A percentile compares a stretch with the other conserved stretches of the same genome.
Evolutionary conservation across 495 filamentous ascomycete genomes (phyloP).

Genomic region (Friedmanniomyces simplex): DNA sequence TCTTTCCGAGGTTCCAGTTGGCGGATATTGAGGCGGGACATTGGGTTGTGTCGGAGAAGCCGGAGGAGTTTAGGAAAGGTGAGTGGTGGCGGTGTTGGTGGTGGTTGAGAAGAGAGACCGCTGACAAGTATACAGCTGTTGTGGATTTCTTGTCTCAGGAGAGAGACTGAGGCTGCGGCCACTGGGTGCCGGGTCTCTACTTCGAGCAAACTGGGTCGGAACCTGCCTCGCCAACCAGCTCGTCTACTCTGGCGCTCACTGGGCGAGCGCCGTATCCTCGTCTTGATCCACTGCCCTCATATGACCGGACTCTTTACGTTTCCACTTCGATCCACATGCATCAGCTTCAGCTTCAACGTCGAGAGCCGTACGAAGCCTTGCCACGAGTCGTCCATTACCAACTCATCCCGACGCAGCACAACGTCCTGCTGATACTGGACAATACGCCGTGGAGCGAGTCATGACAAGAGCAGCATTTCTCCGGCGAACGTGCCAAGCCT

Average conservation of each 20-base stretch:
- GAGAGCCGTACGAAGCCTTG: no score
- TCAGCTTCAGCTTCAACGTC: no score
- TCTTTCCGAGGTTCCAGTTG: conserved; percentile 76
- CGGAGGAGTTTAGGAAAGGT: conserved; percentile 77
- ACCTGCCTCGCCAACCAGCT: no score
- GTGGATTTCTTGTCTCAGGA: conserved; percentile 47
- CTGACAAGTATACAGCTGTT: conserved; percentile 22
- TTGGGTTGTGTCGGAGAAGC: conserved; percentile 91
- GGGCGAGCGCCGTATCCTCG: no score
- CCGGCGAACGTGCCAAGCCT: neutral
- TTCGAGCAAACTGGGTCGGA: neutral
- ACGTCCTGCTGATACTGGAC: no score
- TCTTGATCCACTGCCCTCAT: no score
- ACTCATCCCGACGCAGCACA: no score
- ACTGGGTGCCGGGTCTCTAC: neutral
- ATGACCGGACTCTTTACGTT: no score
- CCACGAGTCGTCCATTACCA: no score
- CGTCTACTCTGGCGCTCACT: no score
- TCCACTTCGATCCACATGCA: no score
- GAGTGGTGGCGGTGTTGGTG: conserved; percentile 22
- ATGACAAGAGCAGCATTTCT: neutral
- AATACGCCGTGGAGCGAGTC: no score
- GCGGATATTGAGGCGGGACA: conserved; percentile 82
- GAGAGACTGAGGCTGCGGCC: conserved; percentile 35
- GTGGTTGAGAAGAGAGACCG: neutral